Base-by-base conservation (phyloP, 2,329 filamentous ascomycete species). In the Hymenoscyphus linearis region DNA sequence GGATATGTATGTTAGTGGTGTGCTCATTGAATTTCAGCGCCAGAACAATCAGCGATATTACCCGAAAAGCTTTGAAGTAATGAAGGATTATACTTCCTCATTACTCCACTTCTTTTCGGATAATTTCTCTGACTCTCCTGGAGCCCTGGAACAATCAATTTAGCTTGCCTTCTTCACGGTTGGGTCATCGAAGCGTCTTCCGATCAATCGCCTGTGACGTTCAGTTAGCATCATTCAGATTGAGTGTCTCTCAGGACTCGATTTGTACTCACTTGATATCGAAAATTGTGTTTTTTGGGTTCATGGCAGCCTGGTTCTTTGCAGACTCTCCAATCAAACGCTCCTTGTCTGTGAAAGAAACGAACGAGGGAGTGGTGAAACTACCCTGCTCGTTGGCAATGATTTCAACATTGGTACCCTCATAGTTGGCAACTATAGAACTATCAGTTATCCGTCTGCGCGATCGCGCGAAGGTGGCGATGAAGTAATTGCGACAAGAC, bases 261-360 rank as follows among this genome's bases (percentile, higher is more conserved):
- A 47, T 22, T 47, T n/a, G 22, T 25, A 81, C 89, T 81, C 79
- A 95, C 92, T 98, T 99, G 86, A 96, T 90, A 81, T 99, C 95
- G 82, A 98, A 99, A 81, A 99, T 85, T 73, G 95, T 99, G 85
- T 98, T 98, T 77, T 80, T 80, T 67, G 95, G 95, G 90, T 99
- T 99, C 91, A 98, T 96, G 75, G 95, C 93, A 76, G 93, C 95
- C 87, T 97, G 93, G 85, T 99, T 99, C 90, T 98, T 99, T 76
- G 95, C 95, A 65, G 95, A 93, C 86, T 98, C 95, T 84, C 95
- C 95, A 76, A 98, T 98, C 82, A 99, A 83, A 80, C 95, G 93
- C 86, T 99, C 95, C 84, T 96, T 91, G 74, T 93, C 88, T 77
- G 92, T 97, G 87, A 99, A 99, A 73, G 91, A 96, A 77, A 99